phyloP scores from a whole-genome alignment of 129 eudicot genomes.

The Tagetes patula region DNA sequence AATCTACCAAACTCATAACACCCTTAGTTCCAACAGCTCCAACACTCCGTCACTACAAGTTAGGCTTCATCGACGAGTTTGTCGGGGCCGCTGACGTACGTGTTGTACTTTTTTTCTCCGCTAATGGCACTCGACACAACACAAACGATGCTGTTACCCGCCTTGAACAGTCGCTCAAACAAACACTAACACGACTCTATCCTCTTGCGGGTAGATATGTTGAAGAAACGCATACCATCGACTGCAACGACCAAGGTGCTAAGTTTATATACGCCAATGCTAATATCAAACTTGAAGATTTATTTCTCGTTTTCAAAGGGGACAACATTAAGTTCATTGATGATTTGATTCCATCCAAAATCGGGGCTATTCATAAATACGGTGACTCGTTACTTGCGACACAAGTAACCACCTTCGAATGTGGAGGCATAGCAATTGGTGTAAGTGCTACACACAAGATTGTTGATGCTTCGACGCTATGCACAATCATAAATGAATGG shows the following conservation, averaged over 20 bases:
- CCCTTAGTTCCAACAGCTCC: conserved; percentile 33
- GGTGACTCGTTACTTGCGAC: too few relatives aligned
- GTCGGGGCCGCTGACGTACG: neutral
- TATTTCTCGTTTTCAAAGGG: neutral
- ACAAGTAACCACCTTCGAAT: conserved; percentile 8
- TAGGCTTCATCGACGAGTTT: conserved; percentile 15
- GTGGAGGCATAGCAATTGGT: conserved; percentile 19
- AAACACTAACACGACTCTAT: conserved; percentile 17
- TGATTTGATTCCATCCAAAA: neutral
- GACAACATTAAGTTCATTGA: neutral
- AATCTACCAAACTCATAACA: conserved; percentile 6
- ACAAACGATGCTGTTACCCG: neutral
- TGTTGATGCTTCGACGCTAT: neutral
- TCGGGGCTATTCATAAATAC: too few relatives aligned
- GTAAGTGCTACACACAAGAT: neutral
- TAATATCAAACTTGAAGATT: neutral
- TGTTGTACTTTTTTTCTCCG: conserved; percentile 21
- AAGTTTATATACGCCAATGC: conserved; percentile 18
- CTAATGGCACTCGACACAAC: neutral
- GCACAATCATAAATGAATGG: conserved; percentile 1
- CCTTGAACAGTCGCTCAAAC: conserved; percentile 16
- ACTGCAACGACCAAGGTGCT: conserved; percentile 35
- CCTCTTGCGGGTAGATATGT: conserved; percentile 35
- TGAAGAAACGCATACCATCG: neutral
- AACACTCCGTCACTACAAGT: conserved; percentile 17